Conservation (phyloP, 306 rosid genomes). For the Phaseolus lunatus region DNA sequence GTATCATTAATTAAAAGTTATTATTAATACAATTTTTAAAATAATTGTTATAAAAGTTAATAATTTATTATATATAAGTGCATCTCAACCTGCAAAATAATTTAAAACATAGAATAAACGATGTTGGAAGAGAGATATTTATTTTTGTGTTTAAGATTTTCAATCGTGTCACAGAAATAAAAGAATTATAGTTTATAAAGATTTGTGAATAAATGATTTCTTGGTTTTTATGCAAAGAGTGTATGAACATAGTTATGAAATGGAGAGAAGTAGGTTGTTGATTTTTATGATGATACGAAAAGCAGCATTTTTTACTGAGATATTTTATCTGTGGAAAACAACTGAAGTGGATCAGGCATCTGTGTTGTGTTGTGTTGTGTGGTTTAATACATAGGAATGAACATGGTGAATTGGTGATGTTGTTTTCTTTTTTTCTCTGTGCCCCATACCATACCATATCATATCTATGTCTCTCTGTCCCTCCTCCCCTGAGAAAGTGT, state of each 20-base stretch:
- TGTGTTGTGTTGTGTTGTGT: neutral
- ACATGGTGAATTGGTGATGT: conserved; percentile 6
- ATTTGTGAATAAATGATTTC: too few relatives aligned
- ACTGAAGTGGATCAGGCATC: conserved; percentile 19
- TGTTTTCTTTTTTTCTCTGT: neutral
- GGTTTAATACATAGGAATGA: neutral
- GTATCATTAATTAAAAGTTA: too few relatives aligned
- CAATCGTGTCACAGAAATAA: too few relatives aligned
- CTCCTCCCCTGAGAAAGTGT: neutral
- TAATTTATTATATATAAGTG: too few relatives aligned
- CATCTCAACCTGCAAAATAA: too few relatives aligned
- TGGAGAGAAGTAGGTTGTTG: neutral
- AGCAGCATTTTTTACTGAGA: neutral
- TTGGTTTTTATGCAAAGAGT: too few relatives aligned
- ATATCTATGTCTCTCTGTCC: neutral
- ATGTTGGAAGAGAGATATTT: too few relatives aligned
- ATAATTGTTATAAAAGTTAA: too few relatives aligned
- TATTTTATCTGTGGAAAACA: neutral
- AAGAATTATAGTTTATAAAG: too few relatives aligned
- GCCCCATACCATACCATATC: neutral
- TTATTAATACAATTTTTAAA: too few relatives aligned
- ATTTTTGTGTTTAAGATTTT: too few relatives aligned
- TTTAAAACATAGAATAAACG: too few relatives aligned
- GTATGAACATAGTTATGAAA: neutral
- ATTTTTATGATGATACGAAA: neutral